These are phyloP conservation scores for Trichosporon asahii DNA, from an alignment of 1,284 basidiomycete genomes.

Conservation along the genomic window DNA sequence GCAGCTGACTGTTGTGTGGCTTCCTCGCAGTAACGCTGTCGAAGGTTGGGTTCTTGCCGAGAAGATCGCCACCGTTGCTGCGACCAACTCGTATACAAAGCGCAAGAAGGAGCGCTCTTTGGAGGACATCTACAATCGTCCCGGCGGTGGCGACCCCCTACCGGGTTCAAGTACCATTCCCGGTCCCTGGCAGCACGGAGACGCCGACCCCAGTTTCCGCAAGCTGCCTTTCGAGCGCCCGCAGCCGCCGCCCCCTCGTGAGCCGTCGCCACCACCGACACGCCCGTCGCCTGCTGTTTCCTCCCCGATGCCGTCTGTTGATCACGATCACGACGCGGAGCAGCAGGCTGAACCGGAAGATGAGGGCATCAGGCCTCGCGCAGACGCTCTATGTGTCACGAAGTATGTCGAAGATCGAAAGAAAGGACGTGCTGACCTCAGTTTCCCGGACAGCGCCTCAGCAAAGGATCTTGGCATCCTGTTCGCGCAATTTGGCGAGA, in stretches of 20 bases:
- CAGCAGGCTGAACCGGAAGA: slow-evolving; percentile 17
- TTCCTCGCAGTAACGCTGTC: slow-evolving; percentile 41
- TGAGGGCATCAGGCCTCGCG: slow-evolving; percentile 25
- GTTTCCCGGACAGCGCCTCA: slow-evolving; percentile 43
- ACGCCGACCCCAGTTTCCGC: slow-evolving; percentile 42
- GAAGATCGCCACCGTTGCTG: slow-evolving; percentile 47
- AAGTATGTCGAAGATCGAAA: slow-evolving; percentile 35
- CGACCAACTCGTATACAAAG: slow-evolving; percentile 45
- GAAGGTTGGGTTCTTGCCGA: slow-evolving; percentile 47
- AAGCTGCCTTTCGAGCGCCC: slow-evolving; percentile 41
- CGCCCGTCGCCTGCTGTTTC: neutral
- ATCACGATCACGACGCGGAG: neutral
- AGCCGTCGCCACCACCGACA: neutral
- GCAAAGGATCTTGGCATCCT: slow-evolving; percentile 49
- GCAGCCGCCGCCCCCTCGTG: slow-evolving; percentile 18
- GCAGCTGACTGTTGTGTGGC: slow-evolving; percentile 47
- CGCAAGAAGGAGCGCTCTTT: slow-evolving; percentile 41
- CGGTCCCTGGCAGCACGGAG: slow-evolving; percentile 48
- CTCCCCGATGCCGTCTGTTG: neutral
- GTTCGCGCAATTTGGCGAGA: slow-evolving; percentile 49
- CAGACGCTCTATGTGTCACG: slow-evolving; percentile 44
- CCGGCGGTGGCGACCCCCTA: slow-evolving; percentile 38
- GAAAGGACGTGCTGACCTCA: slow-evolving; percentile 24
- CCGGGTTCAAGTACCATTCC: slow-evolving; percentile 37
- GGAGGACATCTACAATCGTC: slow-evolving; percentile 35